phyloP scores from a whole-genome alignment of 78 protist genomes.

The Dictyostelium purpureum region DNA sequence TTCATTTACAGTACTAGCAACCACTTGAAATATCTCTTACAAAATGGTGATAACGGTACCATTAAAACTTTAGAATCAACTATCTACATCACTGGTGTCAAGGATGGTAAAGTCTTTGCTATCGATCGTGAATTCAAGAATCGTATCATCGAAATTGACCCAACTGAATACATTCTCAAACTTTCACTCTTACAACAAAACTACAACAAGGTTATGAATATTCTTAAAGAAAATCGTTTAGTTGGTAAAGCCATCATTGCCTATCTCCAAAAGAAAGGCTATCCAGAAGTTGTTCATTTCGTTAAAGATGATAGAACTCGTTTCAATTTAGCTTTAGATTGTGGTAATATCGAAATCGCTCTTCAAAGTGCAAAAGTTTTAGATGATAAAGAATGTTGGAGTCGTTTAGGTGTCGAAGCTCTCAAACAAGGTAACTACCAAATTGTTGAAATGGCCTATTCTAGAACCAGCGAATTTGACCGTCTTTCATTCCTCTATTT shows the following conservation, averaged over 20 bases:
- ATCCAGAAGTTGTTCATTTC: slow-evolving; percentile 90
- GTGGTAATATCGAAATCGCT: slow-evolving; percentile 97
- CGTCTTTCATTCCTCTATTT: slow-evolving; percentile 95
- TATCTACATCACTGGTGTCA: slow-evolving; percentile 87
- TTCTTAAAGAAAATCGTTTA: slow-evolving; percentile 80
- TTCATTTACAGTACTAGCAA: slow-evolving; percentile 96
- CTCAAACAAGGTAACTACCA: slow-evolving; percentile 95
- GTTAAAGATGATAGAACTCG: slow-evolving; percentile 95
- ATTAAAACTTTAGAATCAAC: slow-evolving; percentile 96
- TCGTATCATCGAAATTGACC: slow-evolving; percentile 87
- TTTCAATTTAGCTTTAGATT: slow-evolving; percentile 97
- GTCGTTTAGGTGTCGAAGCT: slow-evolving; percentile 91
- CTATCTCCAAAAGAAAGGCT: slow-evolving; percentile 93
- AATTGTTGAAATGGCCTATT: slow-evolving; percentile 95
- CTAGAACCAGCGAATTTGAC: slow-evolving; percentile 91
- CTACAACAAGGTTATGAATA: slow-evolving; percentile 88
- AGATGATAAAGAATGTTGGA: slow-evolving; percentile 94
- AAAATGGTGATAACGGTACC: slow-evolving; percentile 94
- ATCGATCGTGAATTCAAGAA: slow-evolving; percentile 94
- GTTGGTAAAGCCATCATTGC: slow-evolving; percentile 96
- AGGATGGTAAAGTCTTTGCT: slow-evolving; percentile 80
- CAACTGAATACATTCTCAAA: slow-evolving; percentile 95
- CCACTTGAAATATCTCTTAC: slow-evolving; percentile 96
- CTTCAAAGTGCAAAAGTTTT: slow-evolving; percentile 88
- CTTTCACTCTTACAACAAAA: slow-evolving; percentile 84